phyloP scores from a whole-genome alignment of 306 rosid genomes.

The Pachyrhizus erosus region DNA sequence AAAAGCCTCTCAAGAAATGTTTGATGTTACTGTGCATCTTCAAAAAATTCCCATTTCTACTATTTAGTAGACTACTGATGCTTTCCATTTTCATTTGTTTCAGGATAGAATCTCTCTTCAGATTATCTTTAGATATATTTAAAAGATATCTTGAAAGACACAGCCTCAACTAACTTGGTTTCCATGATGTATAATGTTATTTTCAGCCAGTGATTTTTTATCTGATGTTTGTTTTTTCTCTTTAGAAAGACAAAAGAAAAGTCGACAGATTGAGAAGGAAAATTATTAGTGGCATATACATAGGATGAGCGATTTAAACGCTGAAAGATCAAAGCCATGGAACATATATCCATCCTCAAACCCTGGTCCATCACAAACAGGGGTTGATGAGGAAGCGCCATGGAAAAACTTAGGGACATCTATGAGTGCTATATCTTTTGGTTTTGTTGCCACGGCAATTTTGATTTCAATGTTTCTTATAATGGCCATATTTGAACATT shows the following conservation, averaged over 20 bases:
- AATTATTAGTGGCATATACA: not conserved
- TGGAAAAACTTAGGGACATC: conserved; percentile 88
- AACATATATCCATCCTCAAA: conserved; percentile 63
- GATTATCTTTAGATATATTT: no score
- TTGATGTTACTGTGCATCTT: conserved; percentile 17
- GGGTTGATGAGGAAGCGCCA: conserved; percentile 62
- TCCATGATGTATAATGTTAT: no score
- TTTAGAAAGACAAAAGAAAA: conserved; percentile 18
- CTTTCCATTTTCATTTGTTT: conserved; percentile 36
- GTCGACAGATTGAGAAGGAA: not conserved
- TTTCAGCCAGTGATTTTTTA: not conserved
- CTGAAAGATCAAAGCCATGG: conserved; percentile 77
- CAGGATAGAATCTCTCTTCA: conserved; percentile 45
- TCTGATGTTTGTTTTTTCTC: conserved; percentile 12
- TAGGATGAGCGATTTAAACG: conserved; percentile 61
- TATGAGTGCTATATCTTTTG: conserved; percentile 88
- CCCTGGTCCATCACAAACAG: conserved; percentile 62
- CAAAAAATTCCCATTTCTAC: not conserved
- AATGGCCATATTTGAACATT: conserved; percentile 94
- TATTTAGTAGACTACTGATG: not conserved
- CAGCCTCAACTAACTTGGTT: conserved; percentile 22
- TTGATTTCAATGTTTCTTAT: conserved; percentile 91
- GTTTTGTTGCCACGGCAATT: conserved; percentile 96
- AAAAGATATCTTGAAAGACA: conserved; percentile 1
- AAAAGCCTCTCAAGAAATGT: conserved; percentile 10